phyloP scores from a whole-genome alignment of 2,329 filamentous ascomycete species.

The Shiraia bambusicola region DNA sequence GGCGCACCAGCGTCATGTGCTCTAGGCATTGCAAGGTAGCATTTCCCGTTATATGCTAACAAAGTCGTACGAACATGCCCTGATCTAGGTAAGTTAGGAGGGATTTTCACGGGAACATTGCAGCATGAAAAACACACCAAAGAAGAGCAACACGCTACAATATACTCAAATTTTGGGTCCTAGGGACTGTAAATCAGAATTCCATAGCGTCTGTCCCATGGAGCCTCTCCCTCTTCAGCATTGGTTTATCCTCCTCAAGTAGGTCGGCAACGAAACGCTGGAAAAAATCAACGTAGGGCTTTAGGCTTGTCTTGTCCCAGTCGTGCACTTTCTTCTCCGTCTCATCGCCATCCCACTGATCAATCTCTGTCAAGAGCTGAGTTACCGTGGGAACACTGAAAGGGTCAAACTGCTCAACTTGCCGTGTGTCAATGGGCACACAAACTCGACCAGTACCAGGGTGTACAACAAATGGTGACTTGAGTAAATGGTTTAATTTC shows the following conservation, averaged over 20 bases:
- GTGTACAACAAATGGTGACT: constrained; percentile 94
- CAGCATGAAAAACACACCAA: no score
- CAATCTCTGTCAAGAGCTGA: constrained; percentile 78
- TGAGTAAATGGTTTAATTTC: constrained; percentile 96
- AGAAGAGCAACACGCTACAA: background rate
- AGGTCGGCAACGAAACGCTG: constrained; percentile 75
- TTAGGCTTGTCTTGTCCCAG: constrained; percentile 96
- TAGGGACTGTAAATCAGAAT: constrained; percentile 51
- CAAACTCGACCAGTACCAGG: constrained; percentile 92
- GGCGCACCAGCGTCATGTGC: background rate
- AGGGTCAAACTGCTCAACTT: constrained; percentile 82
- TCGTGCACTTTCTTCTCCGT: constrained; percentile 63
- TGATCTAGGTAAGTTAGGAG: no score
- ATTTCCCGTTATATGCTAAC: no score
- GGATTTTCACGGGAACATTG: no score
- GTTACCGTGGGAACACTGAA: constrained; percentile 86
- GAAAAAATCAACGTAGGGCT: constrained; percentile 90
- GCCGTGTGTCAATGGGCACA: constrained; percentile 81
- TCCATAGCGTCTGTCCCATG: constrained; percentile 62
- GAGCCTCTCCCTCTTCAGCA: constrained; percentile 57
- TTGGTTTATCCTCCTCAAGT: constrained; percentile 68
- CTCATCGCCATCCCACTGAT: constrained; percentile 66
- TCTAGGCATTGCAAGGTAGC: background rate
- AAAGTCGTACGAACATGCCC: no score
- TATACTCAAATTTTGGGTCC: background rate